Evolutionary conservation across 768 basidiomycete genomes (phyloP).

Genomic region (Lactarius akahatsu): DNA sequence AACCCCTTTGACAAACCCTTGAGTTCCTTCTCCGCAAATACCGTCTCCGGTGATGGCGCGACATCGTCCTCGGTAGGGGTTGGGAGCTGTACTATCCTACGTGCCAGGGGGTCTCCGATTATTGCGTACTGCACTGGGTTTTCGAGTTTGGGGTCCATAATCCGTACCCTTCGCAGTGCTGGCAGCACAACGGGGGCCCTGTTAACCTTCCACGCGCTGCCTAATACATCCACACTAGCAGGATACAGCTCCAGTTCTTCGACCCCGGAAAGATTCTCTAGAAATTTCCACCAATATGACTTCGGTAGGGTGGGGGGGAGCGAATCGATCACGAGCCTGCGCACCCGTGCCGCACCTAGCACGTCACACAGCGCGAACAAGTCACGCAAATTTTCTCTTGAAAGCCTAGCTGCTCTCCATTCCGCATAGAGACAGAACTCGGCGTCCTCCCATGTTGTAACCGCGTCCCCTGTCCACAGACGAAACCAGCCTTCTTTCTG

Average conservation of each 20-base stretch:
- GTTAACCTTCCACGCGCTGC: background rate
- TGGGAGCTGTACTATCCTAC: background rate
- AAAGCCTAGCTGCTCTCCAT: background rate
- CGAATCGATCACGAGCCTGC: background rate
- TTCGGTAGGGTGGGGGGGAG: no score
- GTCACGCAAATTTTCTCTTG: background rate
- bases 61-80: background rate
- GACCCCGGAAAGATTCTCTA: background rate
- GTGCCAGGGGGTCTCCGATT: background rate
- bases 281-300: background rate
- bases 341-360: background rate
- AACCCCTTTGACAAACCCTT: background rate
- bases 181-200: conserved; percentile 1
- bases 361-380: background rate
- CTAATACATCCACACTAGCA: no score
- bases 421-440: background rate
- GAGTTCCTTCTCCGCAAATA: background rate
- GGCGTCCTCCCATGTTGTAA: background rate
- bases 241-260: conserved; percentile 5
- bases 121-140: background rate
- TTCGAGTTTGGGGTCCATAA: background rate
- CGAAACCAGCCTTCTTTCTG: background rate
- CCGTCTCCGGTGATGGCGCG: no score
- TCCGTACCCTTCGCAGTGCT: background rate
- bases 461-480: background rate